phyloP scores from a whole-genome alignment of 257 asterid species.

The Verbena officinalis region DNA sequence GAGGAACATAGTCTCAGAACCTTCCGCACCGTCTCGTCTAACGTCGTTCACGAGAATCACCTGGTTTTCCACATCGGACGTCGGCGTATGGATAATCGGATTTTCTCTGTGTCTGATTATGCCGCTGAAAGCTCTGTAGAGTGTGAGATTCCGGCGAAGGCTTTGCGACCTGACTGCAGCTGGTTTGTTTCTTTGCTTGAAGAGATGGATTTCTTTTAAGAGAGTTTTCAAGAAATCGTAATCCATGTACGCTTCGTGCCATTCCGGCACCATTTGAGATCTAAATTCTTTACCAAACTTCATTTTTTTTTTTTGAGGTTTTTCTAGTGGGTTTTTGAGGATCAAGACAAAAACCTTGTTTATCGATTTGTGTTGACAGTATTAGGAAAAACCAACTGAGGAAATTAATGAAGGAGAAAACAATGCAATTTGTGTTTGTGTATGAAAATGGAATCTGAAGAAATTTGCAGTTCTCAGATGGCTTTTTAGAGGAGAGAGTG shows the following conservation, averaged over 20 bases:
- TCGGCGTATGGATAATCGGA: conserved; percentile 1
- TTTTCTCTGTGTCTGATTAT: conserved; percentile 20
- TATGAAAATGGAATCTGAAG: background rate
- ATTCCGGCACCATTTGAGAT: conserved; percentile 55
- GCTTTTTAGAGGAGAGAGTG: conserved; percentile 17
- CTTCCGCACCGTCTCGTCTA: conserved; percentile 28
- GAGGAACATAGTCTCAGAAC: conserved; percentile 41
- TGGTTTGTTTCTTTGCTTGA: conserved; percentile 30
- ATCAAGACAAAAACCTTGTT: background rate
- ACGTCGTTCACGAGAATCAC: conserved; percentile 34
- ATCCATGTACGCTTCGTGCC: conserved; percentile 58
- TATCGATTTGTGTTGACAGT: background rate
- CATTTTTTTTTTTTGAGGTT: conserved; percentile 23
- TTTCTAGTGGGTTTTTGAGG: background rate
- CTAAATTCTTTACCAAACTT: conserved; percentile 53
- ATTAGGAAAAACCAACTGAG: background rate
- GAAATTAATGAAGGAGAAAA: background rate
- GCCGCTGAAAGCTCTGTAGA: conserved; percentile 57
- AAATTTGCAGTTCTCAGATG: conserved; percentile 13
- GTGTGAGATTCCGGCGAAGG: conserved; percentile 29
- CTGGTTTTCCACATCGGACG: conserved; percentile 33
- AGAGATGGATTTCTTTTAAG: conserved; percentile 35
- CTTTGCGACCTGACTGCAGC: conserved; percentile 8
- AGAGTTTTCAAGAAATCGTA: conserved; percentile 36
- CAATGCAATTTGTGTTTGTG: background rate